Evolutionary conservation across 768 basidiomycete species (phyloP), one percentile per base, ranked within the genome.

Genomic region (Mycena metata): DNA sequence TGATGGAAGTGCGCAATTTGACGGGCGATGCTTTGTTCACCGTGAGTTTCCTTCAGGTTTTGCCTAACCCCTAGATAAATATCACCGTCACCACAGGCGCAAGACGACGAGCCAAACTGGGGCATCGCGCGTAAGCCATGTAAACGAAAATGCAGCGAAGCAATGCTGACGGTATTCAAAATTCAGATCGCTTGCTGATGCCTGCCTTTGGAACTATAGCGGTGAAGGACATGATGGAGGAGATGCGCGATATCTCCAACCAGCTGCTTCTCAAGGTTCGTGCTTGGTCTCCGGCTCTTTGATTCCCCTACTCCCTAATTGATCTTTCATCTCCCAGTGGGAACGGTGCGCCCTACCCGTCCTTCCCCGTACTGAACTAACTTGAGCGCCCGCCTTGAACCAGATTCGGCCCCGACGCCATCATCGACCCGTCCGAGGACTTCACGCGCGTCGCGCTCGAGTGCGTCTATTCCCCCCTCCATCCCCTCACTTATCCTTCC

Each of bases 361-460:
- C 21, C 21, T 23, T 52, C 47, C 39, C 9, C 11, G 30, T 30
- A 30, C 30, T 30, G 21, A 16, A 11, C 36, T 57, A 23, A 46
- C 57, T 61, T 24, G n/a, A n/a, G n/a, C n/a, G n/a, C n/a, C n/a
- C n/a, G n/a, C 13, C 45, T 24, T 52, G 5, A 50, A 35, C 5
- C 45, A 84, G 84, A 39, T 86, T 85, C 64, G 85, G 85, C 10
- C 80, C 83, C 4, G 76, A 79, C 10, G 73, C 78, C 52, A 66
- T 75, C 36, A 82, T 86, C 58, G 82, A 85, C 50, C 81, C 84
- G 7, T 76, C 82, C 0, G 82, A 83, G 47, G 85, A 86, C 72
- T 85, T 83, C 66, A 86, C 85, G 42, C 79, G 83, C 17, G 78
- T 86, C 23, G 81, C 85, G 1, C 77, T 86, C 43, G 85, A 86